Conservation (phyloP, 2,329 filamentous ascomycete species). For the Cercospora zeina region DNA sequence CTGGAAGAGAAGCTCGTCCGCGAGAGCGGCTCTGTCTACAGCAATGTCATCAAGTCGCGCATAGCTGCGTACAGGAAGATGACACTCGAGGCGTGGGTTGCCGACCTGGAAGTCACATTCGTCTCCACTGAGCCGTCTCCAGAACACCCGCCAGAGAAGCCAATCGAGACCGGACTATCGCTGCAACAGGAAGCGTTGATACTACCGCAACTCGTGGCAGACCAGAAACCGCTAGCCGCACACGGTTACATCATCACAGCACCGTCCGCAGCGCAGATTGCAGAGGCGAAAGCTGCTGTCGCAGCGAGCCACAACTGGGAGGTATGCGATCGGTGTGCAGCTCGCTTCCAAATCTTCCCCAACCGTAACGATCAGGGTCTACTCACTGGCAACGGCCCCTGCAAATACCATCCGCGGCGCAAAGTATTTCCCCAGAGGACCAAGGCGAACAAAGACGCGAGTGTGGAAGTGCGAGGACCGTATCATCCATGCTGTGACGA, state of each 20-base stretch:
- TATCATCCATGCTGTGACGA: conserved; percentile 79
- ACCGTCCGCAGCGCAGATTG: conserved; percentile 67
- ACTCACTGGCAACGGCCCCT: conserved; percentile 73
- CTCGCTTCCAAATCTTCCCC: conserved; percentile 88
- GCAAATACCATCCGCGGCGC: conserved; percentile 78
- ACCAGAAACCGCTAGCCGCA: conserved; percentile 62
- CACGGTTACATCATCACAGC: conserved; percentile 73
- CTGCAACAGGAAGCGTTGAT: conserved; percentile 67
- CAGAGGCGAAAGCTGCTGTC: conserved; percentile 64
- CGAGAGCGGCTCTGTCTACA: conserved; percentile 70
- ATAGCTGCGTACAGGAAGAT: conserved; percentile 77
- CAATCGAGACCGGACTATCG: conserved; percentile 69
- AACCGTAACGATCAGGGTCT: conserved; percentile 77
- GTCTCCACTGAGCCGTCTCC: conserved; percentile 32
- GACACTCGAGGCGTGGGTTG: conserved; percentile 68
- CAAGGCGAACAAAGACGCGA: conserved; percentile 58
- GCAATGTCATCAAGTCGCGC: conserved; percentile 78
- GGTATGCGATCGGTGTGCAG: conserved; percentile 80
- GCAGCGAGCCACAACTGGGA: conserved; percentile 75
- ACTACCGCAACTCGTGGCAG: conserved; percentile 61
- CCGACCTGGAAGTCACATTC: conserved; percentile 32
- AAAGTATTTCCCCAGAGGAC: conserved; percentile 59
- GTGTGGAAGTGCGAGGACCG: conserved; percentile 52
- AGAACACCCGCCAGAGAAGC: conserved; percentile 32
- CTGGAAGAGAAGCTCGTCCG: conserved; percentile 75